Conservation (phyloP, 1,284 basidiomycete genomes). For the Ustilago vetiveriae region DNA sequence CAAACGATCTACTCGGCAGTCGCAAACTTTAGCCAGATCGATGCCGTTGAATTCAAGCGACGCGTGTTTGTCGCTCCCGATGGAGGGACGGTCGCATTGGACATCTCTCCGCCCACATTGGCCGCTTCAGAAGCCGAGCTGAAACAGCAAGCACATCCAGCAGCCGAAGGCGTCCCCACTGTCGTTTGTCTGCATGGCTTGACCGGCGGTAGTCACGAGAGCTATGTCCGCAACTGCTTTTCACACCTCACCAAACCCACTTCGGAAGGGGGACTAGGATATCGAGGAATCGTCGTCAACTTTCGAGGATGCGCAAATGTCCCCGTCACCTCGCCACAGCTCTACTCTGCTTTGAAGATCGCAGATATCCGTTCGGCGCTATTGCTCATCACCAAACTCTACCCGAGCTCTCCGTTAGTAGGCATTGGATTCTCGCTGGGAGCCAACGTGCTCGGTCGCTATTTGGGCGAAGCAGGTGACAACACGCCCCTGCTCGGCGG, state of each 20-base stretch:
- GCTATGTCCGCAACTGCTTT: conserved; percentile 62
- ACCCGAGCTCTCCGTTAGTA: conserved; percentile 82
- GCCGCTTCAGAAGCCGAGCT: conserved; percentile 37
- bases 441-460: conserved; percentile 89
- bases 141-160: conserved; percentile 8
- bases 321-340: conserved; percentile 76
- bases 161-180: conserved; percentile 45
- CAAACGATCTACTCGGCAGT: conserved; percentile 63
- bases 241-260: conserved; percentile 55
- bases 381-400: conserved; percentile 78
- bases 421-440: conserved; percentile 94
- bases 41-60: conserved; percentile 59
- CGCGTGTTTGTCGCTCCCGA: conserved; percentile 61
- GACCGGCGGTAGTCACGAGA: conserved; percentile 64
- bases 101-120: conserved; percentile 53
- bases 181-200: conserved; percentile 64
- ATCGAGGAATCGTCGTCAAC: conserved; percentile 60
- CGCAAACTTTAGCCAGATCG: conserved; percentile 49
- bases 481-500: conserved; percentile 76
- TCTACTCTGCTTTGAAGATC: conserved; percentile 83
- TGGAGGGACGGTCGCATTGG: conserved; percentile 61
- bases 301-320: conserved; percentile 93
- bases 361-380: conserved; percentile 85
- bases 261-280: conserved; percentile 72
- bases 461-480: conserved; percentile 86